Conservation (phyloP, 148 eudicot genomes). For the Oxyria digyna region DNA sequence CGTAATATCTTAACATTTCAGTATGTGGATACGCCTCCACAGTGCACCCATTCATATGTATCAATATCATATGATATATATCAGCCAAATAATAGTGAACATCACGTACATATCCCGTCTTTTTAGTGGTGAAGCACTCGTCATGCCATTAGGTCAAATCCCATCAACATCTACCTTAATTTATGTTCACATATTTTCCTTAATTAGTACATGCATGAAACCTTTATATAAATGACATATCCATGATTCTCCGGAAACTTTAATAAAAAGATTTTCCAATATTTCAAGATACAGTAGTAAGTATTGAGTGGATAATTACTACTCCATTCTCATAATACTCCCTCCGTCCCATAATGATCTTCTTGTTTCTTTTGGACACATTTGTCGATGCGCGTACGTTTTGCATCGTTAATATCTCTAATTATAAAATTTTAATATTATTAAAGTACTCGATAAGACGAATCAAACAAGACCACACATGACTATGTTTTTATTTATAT, state of each 20-base stretch:
- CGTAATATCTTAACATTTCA: background rate
- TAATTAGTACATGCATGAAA: background rate
- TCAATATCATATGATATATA: too few relatives aligned
- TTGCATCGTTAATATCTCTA: too few relatives aligned
- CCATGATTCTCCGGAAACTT: background rate
- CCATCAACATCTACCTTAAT: background rate
- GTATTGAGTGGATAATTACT: background rate
- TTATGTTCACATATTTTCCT: background rate
- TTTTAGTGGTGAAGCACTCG: background rate
- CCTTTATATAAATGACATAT: background rate
- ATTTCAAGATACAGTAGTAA: background rate
- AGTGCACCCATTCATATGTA: background rate
- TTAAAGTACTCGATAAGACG: too few relatives aligned
- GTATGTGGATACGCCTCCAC: background rate
- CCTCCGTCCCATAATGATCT: too few relatives aligned
- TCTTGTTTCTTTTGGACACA: too few relatives aligned
- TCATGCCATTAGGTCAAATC: background rate
- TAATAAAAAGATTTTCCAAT: background rate
- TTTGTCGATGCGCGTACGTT: too few relatives aligned
- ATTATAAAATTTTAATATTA: too few relatives aligned
- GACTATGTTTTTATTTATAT: too few relatives aligned
- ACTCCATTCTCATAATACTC: too few relatives aligned
- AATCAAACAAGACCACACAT: too few relatives aligned
- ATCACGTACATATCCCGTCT: background rate
- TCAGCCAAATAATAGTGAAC: background rate